Base-by-base conservation (phyloP, 129 eudicot species). In the Cynara cardunculus region DNA sequence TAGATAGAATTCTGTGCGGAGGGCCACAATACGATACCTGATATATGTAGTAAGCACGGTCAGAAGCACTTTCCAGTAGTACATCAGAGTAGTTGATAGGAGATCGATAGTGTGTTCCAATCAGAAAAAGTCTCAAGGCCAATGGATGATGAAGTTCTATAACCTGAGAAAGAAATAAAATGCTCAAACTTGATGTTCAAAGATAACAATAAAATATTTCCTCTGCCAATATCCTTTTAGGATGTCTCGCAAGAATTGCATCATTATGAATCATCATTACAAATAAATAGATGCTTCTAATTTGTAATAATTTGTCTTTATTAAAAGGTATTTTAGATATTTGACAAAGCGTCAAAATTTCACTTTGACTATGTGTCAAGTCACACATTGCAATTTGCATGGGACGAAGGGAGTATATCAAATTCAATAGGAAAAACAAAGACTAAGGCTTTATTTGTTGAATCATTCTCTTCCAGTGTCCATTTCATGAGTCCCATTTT, bases 71-170 rank as follows among this genome's bases (percentile, higher is more conserved):
- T 84, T 95, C 99, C 25, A 95, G 94, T 84, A 75, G 91, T 69
- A 82, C 83, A 77, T 92, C 96, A 5, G 99, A 90, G 87, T 92
- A 95, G 80, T 92, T 95, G 79, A 95, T 92, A 2, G 97, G 97
- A 72, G 99, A 90, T 31, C 97, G 91, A 80, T 95, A 95, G 81
- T 95, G 99, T n/a, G 99, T 89, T 69, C 97, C 90, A 73, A 95
- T 84, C 69, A 95, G 87, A 86, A 95, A 95, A 87, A 86, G 89
- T 78, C 99, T 86, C 89, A 95, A 78, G 66, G 99, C 97, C 88
- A 95, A 86, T 62, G 99, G 99, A 87, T 95, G 99, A 83, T 92
- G 92, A 27, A 92, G 89, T 61, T 90, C 94, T 79, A 92, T 83
- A 82, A 95, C 97, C 99, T 93, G 88, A 82, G 71, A 74, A 82